Base-by-base conservation (phyloP, 441 rosid genomes). In the Daphne laureola region DNA sequence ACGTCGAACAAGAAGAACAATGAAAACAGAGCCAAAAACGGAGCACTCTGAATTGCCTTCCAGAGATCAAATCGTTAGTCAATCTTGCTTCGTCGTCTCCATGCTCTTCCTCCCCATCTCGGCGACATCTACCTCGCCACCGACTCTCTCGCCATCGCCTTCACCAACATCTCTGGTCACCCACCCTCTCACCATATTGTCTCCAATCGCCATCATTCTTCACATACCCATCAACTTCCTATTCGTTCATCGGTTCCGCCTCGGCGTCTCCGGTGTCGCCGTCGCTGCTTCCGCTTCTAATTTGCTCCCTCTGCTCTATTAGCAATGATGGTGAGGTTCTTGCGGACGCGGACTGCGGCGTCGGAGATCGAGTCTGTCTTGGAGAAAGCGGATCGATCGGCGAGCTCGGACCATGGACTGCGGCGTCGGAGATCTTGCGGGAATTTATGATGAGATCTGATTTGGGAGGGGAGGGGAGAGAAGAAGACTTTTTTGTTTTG, bases 141-240 rank as follows among this genome's bases (percentile, higher is more conserved):
- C 53, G 82, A 86, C 76, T 76, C 91, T 17, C 73, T 92, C 57
- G 59, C 88, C 43, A 88, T 69, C 87, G 96, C 75, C 84, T 86
- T 75, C 88, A 92, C 84, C 98, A 88, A 71, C 91, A 96, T 2
- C 98, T 14, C 98, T 88, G 79, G 87, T 92, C 73, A 88, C 84
- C 47, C 81, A 59, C 47, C 98, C 98, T 3, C 64, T 92, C 43
- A 86, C 96, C 2, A n/a, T 86, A 18, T 93, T 96, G 3, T 70
- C 95, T 23, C 71, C 88, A 63, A 55, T 71, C 43, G 95, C 89
- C 48, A 70, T 87, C 14, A n/a, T 86, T 63, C 68, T 84, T 43
- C 95, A 91, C 57, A 46, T 91, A 14, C 91, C 95, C 11, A 65
- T 78, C 23, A 91, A 78, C 56, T 18, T 80, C 18, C 60, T 86